A percentile compares a stretch with the other conserved stretches of the same genome.
Evolutionary conservation across 1,139 yeast species (phyloP).

Genomic region (Saccharomyces hybrid): DNA sequence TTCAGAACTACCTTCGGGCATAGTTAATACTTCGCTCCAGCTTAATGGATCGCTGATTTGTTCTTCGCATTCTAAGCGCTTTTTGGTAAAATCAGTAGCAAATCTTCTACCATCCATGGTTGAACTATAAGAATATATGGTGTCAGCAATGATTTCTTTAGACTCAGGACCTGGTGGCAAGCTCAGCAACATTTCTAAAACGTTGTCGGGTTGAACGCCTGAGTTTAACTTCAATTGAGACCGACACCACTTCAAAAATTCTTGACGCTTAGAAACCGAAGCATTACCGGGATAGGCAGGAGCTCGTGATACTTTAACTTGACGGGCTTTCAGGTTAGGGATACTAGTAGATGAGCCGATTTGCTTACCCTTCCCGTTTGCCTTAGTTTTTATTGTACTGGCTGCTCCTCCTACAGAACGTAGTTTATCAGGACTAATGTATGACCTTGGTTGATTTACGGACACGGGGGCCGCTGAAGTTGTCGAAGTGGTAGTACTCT

Average conservation of each 20-base stretch:
- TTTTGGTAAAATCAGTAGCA: slow-evolving; percentile 80
- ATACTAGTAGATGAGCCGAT: slow-evolving; percentile 27
- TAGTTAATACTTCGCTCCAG: slow-evolving; percentile 60
- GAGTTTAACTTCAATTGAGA: slow-evolving; percentile 64
- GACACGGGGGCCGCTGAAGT: slow-evolving; percentile 1
- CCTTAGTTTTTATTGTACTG: slow-evolving; percentile 3
- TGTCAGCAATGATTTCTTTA: slow-evolving; percentile 80
- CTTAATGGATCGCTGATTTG: slow-evolving; percentile 49
- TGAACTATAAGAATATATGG: slow-evolving; percentile 81
- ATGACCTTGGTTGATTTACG: slow-evolving; percentile 12
- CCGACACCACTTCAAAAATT: slow-evolving; percentile 81
- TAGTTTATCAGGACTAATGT: slow-evolving; percentile 20
- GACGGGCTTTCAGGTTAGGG: slow-evolving; percentile 13
- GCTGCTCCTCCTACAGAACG: slow-evolving; percentile 19
- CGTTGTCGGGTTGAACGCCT: slow-evolving; percentile 67
- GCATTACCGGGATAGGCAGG: slow-evolving; percentile 31
- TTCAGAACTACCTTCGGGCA: slow-evolving; percentile 51
- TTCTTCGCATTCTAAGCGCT: slow-evolving; percentile 63
- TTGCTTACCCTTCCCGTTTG: slow-evolving; percentile 11
- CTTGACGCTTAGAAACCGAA: slow-evolving; percentile 43
- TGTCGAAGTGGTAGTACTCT: slow-evolving; percentile 6
- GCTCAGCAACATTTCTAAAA: slow-evolving; percentile 70
- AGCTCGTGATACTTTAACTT: background rate
- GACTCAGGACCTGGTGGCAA: slow-evolving; percentile 71
- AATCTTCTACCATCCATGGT: slow-evolving; percentile 94